Conservation (phyloP, 805 yeast genomes). For the Monosporozyma servazzii region DNA sequence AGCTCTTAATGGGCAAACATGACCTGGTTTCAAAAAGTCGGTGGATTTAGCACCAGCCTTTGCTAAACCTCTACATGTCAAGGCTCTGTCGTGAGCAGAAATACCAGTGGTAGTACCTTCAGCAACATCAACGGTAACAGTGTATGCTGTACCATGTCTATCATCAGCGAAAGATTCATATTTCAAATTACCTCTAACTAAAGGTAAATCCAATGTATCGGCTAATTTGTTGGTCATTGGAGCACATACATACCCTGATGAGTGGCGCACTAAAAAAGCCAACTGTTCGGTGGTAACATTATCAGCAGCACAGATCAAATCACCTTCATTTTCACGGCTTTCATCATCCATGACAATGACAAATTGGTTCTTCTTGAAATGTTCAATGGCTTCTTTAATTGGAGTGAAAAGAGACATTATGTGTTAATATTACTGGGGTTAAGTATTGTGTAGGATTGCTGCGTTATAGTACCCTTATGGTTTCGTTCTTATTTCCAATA, state of each 20-base stretch:
- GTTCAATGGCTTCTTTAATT: conserved; percentile 25
- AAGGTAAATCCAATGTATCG: conserved; percentile 67
- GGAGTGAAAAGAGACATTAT: conserved; percentile 14
- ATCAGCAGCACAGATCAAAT: conserved; percentile 84
- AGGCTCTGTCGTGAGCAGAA: conserved; percentile 85
- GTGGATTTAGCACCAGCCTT: conserved; percentile 39
- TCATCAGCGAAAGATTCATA: conserved; percentile 42
- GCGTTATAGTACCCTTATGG: neutral
- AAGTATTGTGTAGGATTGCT: neutral
- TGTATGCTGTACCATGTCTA: conserved; percentile 94
- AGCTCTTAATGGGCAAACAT: conserved; percentile 85
- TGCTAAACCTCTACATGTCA: conserved; percentile 70
- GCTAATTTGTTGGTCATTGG: conserved; percentile 75
- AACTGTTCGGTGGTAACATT: conserved; percentile 68
- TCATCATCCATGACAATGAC: conserved; percentile 94
- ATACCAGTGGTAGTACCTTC: conserved; percentile 95
- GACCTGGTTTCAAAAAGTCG: conserved; percentile 87
- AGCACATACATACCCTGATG: conserved; percentile 88
- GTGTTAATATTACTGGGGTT: neutral
- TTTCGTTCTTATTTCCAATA: neutral
- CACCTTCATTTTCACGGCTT: conserved; percentile 94
- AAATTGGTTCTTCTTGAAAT: conserved; percentile 40
- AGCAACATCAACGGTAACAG: conserved; percentile 77
- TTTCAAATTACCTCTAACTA: conserved; percentile 41
- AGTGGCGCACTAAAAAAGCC: conserved; percentile 86